Base-by-base conservation (phyloP, 202 grass and related monocot species). In the Hordeum pubiflorum region DNA sequence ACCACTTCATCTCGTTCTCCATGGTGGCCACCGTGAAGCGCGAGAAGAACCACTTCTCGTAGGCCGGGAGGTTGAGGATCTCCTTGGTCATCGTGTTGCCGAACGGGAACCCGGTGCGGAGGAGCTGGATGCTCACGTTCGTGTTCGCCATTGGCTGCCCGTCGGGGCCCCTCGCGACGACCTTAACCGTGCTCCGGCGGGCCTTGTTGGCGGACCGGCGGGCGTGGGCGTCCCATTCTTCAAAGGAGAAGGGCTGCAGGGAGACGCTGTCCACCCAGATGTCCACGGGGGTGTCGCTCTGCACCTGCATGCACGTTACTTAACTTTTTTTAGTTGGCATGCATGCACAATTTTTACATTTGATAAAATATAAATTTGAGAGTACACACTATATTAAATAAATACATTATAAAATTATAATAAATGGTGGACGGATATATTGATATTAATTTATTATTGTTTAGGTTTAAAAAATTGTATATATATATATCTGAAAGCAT, bases 1-100 rank as follows among this genome's bases (percentile, higher is more conserved):
- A 97, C 93, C 93, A 93, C 75, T 93, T 93, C 93, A 97, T 93
- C 86, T 97, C 93, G 77, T 97, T 97, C 88, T 97, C 93, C 59
- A 97, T 93, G 69, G 88, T 93, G 65, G 93, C 74, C n/a, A 89
- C 86, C 0, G 86, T 86, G 86, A 97, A 97, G 13, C 91, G 90
- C 3, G 88, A 91, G 17, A 89, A 37, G 54, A 97, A 97, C 91
- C 91, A 97, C 50, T 75, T 65, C 82, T 97, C 75, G 75, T 93
- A 97, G 2, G 64, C 79, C 2, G 81, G 57, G 17, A 64, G 72
- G 60, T 58, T 5, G 1, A 97, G 74, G 70, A 97, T 97, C 52
- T 80, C 81, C 58, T 22, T 26, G 3, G 76, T 84, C 46, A 92
- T 90, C 11, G 87, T 74, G 11, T 78, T 87, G 69, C 89, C 89